Conservation (phyloP, 768 basidiomycete genomes). For the Suillus brevipes region DNA sequence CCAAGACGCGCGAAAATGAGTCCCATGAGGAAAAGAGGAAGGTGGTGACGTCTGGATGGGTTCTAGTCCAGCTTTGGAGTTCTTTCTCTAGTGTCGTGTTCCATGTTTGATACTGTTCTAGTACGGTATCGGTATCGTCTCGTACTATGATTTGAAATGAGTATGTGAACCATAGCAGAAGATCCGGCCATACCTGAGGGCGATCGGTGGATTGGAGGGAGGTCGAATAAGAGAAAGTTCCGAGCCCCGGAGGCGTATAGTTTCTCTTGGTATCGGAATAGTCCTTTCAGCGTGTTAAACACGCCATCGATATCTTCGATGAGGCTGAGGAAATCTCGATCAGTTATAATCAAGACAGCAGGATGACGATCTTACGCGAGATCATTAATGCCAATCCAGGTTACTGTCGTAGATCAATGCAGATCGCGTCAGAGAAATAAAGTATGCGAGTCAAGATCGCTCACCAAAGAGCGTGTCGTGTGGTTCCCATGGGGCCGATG, state of each 20-base stretch:
- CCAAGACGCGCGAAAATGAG: conserved; percentile 47
- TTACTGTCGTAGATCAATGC: conserved; percentile 39
- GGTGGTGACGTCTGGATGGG: conserved; percentile 46
- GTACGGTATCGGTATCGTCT: background rate
- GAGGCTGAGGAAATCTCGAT: background rate
- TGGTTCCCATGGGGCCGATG: conserved; percentile 43
- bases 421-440: background rate
- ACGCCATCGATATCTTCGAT: conserved; percentile 15
- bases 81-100: conserved; percentile 40
- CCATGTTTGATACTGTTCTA: conserved; percentile 37
- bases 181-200: conserved; percentile 34
- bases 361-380: conserved; percentile 42
- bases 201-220: conserved; percentile 54
- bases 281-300: conserved; percentile 25
- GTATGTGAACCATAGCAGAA: background rate
- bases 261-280: conserved; percentile 48
- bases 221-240: conserved; percentile 60
- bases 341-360: background rate
- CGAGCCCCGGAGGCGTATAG: conserved; percentile 51
- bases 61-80: conserved; percentile 36
- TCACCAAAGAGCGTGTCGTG: conserved; percentile 49
- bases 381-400: conserved; percentile 71
- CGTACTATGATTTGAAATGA: background rate
- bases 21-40: conserved; percentile 51
- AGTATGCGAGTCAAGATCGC: conserved; percentile 9